phyloP scores from a whole-genome alignment of 345 rosid genomes.

The Gossypium thurberi region DNA sequence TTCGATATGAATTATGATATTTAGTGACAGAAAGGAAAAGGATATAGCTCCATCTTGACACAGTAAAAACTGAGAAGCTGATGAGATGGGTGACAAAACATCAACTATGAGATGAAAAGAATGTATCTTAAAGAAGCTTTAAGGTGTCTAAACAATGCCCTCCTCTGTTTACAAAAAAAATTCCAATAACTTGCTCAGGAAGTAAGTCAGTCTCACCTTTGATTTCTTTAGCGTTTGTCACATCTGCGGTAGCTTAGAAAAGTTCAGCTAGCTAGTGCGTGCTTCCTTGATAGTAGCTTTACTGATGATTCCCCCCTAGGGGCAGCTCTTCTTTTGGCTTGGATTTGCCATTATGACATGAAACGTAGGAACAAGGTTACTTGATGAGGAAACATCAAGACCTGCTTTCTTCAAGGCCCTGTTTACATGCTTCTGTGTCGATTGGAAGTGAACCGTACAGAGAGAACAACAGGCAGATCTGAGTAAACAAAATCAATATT shows the following conservation, averaged over 20 bases:
- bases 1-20: neutral
- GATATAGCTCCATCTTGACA: neutral
- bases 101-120: neutral
- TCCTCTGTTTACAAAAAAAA: neutral
- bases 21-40: neutral
- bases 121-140: neutral
- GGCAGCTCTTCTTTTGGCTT: conserved; percentile 53
- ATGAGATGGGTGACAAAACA: neutral
- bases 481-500: conserved; percentile 16
- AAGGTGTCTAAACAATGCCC: neutral
- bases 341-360: conserved; percentile 68
- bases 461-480: conserved; percentile 51
- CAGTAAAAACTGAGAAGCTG: no score
- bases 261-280: conserved; percentile 17
- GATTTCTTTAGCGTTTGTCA: neutral
- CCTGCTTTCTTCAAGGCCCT: conserved; percentile 69
- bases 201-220: neutral
- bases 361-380: conserved; percentile 62
- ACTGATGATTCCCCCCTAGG: conserved; percentile 20
- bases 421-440: conserved; percentile 52
- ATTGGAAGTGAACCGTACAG: conserved; percentile 58
- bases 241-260: neutral
- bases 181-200: conserved; percentile 13
- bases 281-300: conserved; percentile 36
- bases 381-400: conserved; percentile 50